These are phyloP conservation scores for Lactarius indigo DNA, from an alignment of 768 basidiomycete species.

Conservation along the genomic window DNA sequence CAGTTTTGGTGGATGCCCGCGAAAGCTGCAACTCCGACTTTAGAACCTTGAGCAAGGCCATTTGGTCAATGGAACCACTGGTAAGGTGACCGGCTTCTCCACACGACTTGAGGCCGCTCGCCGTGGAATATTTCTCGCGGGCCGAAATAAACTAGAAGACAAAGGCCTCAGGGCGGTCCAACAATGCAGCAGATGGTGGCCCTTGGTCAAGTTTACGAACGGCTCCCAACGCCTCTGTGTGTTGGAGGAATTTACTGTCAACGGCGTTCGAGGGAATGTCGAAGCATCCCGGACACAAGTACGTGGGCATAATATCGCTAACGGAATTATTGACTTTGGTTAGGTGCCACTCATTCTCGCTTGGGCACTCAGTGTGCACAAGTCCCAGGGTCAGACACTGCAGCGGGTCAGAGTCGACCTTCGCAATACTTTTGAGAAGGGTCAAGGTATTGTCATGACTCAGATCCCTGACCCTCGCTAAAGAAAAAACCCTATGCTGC, in stretches of 20 bases:
- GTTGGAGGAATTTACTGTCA: conserved; percentile 56
- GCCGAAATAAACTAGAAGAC: not conserved
- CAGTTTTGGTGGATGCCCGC: not conserved
- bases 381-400: conserved; percentile 88
- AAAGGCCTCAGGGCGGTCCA: not conserved
- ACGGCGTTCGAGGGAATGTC: conserved; percentile 52
- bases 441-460: conserved; percentile 52
- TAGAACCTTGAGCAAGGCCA: conserved; percentile 67
- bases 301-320: conserved; percentile 14
- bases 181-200: conserved; percentile 42
- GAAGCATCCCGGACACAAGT: conserved; percentile 65
- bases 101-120: conserved; percentile 45
- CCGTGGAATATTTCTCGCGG: conserved; percentile 8
- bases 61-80: conserved; percentile 70
- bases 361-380: conserved; percentile 87
- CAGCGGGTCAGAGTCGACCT: conserved; percentile 81
- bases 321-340: not conserved
- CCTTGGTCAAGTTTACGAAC: conserved; percentile 56
- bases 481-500: not conserved
- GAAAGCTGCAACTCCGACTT: not conserved
- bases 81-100: conserved; percentile 47
- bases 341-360: conserved; percentile 63
- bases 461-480: not conserved
- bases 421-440: conserved; percentile 70
- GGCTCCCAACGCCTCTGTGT: conserved; percentile 48